phyloP scores from a whole-genome alignment of 192 early-diverging fungal genomes.

The Haplosporangium gracile region DNA sequence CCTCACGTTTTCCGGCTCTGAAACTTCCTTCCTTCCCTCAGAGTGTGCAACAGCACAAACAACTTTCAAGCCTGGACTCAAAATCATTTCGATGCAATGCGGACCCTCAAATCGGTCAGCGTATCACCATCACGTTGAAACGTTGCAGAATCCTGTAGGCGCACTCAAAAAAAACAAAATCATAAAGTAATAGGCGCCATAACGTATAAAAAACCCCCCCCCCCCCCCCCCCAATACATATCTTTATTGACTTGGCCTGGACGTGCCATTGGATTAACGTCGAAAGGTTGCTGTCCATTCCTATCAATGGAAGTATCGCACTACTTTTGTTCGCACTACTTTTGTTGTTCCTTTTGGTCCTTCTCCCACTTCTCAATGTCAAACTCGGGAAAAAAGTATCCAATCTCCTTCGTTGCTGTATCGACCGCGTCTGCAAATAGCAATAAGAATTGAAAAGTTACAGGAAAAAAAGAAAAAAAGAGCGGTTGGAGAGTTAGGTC shows the following conservation, averaged over 20 bases:
- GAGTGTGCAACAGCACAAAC: too few species aligned
- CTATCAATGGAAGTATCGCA: background rate
- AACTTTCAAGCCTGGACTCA: too few species aligned
- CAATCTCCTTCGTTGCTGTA: slow-evolving; percentile 70
- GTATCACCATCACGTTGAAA: background rate
- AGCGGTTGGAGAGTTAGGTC: background rate
- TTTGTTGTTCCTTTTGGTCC: background rate
- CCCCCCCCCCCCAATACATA: too few species aligned
- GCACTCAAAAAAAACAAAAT: too few species aligned
- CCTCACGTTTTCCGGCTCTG: too few species aligned
- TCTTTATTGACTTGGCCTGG: background rate
- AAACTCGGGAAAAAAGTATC: slow-evolving; percentile 72
- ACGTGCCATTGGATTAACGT: background rate
- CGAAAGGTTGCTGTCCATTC: too few species aligned
- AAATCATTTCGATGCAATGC: too few species aligned
- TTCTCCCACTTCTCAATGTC: slow-evolving; percentile 46
- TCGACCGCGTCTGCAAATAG: slow-evolving; percentile 65
- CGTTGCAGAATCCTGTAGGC: background rate
- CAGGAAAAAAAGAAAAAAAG: background rate
- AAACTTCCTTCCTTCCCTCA: too few species aligned
- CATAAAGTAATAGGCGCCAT: too few species aligned
- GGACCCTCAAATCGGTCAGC: too few species aligned
- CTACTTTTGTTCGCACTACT: background rate
- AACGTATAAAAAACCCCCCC: background rate
- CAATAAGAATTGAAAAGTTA: background rate